Base-by-base conservation (phyloP, 106 monocot species). In the Amphibolis antarctica region DNA sequence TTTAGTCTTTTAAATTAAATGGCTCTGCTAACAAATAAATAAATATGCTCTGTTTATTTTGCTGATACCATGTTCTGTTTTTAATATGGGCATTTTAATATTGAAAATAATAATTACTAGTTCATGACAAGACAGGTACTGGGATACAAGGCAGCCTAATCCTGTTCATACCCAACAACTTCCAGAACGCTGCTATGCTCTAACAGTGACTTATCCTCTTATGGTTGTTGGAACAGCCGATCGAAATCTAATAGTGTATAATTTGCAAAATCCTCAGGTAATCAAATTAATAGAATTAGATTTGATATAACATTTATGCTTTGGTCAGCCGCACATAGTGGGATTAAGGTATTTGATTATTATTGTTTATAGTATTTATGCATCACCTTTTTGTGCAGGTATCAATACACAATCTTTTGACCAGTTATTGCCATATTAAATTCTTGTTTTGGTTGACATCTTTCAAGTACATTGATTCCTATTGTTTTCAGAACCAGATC, bases 161-260 rank as follows among this genome's bases (percentile, higher is more conserved):
- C 94, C 94, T 22, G 94, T 86, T 69, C 94, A 96, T 64, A 75
- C 83, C n/a, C 94, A 90, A 61, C 94, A 79, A 55, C 86, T 90
- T 66, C 94, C 94, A 56, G 94, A 96, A 20, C 81, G 83, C 20
- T 90, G 89, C 68, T 96, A 84, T 78, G 82, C 89, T 61, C 55
- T 96, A 25, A 76, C 94, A 44, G 84, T 96, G 44, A 64, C 55
- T 21, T 63, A 90, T 66, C 94, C 94, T 24, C 72, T 96, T 44
- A 90, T 96, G 94, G 90, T 96, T 65, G 89, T 90, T 72, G 94
- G 84, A 15, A 96, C 90, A 26, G 86, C 94, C 10, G 94, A 96
- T 54, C 71, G 94, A 25, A 80, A 96, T 52, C 55, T 96, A 30
- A 74, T 90, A 31, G 80, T 96, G 55, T 96, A 72, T 76, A 86